Evolutionary conservation across 169 alveolate genomes (phyloP).

Genomic region (Perkinsus olseni): DNA sequence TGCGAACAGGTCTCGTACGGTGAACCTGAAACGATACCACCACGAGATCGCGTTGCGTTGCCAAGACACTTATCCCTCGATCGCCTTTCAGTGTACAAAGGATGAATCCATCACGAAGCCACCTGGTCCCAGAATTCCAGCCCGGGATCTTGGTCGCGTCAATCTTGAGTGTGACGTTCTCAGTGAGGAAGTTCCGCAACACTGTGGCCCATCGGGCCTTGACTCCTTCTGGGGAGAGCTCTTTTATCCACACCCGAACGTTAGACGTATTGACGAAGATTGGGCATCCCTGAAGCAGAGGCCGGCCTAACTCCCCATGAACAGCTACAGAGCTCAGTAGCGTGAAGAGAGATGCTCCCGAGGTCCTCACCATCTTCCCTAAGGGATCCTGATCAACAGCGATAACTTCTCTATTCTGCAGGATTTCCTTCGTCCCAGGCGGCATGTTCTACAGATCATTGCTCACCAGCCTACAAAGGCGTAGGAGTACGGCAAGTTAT

Average conservation of each 20-base stretch:
- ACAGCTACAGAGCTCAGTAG: no score
- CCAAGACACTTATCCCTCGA: no score
- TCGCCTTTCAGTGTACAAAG: no score
- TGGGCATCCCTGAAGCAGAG: not conserved
- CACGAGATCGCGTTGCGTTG: not conserved
- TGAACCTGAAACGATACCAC: not conserved
- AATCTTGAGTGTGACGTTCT: not conserved
- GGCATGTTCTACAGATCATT: conserved; percentile 45
- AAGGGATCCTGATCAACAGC: conserved; percentile 54
- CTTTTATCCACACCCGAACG: not conserved
- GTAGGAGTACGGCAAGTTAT: no score
- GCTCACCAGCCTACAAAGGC: not conserved
- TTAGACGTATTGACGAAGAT: not conserved
- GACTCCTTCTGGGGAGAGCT: not conserved
- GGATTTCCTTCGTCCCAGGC: conserved; percentile 36
- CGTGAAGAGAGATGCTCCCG: no score
- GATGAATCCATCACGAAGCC: no score
- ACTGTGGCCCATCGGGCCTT: not conserved
- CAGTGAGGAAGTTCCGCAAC: not conserved
- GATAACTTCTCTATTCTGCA: conserved; percentile 52
- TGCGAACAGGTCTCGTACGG: not conserved
- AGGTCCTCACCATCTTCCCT: conserved; percentile 23
- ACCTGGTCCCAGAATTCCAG: not conserved
- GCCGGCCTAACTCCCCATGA: no score
- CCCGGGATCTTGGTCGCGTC: not conserved